Conservation (phyloP, 2,329 filamentous ascomycete species). For the Verticillium zaregamsianum region DNA sequence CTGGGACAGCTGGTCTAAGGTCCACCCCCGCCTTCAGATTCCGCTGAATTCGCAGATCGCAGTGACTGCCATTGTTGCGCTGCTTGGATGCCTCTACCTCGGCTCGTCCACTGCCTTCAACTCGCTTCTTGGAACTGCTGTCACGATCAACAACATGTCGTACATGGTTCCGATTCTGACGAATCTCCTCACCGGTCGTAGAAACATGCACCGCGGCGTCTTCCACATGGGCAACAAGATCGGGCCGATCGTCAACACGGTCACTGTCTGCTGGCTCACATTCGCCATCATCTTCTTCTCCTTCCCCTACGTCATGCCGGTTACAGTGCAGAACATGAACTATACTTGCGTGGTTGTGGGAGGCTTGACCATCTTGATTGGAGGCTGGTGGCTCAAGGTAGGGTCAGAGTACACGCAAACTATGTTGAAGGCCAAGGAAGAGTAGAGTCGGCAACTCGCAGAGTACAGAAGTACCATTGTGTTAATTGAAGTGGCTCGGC, state of each 20-base stretch:
- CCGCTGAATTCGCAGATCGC: conserved; percentile 33
- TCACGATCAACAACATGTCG: conserved; percentile 40
- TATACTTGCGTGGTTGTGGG: conserved; percentile 44
- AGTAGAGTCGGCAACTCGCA: conserved; percentile 3
- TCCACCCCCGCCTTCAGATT: conserved; percentile 27
- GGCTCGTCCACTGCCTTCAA: conserved; percentile 40
- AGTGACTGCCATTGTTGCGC: conserved; percentile 27
- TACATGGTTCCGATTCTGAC: conserved; percentile 41
- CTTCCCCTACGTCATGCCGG: conserved; percentile 36
- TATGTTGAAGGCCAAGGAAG: conserved; percentile 30
- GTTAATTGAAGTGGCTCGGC: no score
- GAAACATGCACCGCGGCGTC: conserved; percentile 32
- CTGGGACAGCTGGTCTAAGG: conserved; percentile 25
- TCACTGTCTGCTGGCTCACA: conserved; percentile 30
- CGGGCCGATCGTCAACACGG: conserved; percentile 29
- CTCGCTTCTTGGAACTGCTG: conserved; percentile 30
- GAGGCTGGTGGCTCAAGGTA: conserved; percentile 38
- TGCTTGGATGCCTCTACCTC: conserved; percentile 38
- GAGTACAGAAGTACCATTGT: not conserved
- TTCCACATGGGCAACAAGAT: conserved; percentile 29
- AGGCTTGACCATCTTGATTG: conserved; percentile 28
- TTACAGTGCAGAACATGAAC: conserved; percentile 38
- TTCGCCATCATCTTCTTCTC: conserved; percentile 40
- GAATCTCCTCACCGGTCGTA: conserved; percentile 33
- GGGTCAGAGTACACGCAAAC: conserved; percentile 31